Conservation (phyloP, 305 asterid species). For the Fraxinus sp. region DNA sequence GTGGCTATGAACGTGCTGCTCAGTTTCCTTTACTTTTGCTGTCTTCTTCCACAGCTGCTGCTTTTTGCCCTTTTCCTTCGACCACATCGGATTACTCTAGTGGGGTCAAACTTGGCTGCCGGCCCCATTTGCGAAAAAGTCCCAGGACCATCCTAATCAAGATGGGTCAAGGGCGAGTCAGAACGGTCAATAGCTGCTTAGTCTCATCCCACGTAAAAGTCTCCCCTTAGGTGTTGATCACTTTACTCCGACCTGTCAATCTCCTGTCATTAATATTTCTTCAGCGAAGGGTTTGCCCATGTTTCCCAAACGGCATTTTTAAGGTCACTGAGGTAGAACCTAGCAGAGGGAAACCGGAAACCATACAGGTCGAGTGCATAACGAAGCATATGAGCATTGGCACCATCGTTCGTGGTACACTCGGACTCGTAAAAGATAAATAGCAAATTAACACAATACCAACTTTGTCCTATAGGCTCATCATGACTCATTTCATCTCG, state of each 20-base stretch:
- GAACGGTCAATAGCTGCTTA: too few relatives aligned
- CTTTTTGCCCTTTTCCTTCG: neutral
- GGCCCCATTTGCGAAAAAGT: neutral
- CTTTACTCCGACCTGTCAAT: too few relatives aligned
- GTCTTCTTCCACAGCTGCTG: slow-evolving; percentile 18
- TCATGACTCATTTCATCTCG: neutral
- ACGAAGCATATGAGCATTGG: neutral
- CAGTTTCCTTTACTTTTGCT: slow-evolving; percentile 22
- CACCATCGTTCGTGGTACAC: neutral
- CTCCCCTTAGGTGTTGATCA: too few relatives aligned
- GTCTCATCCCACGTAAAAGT: too few relatives aligned
- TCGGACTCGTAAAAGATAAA: neutral
- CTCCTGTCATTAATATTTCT: too few relatives aligned
- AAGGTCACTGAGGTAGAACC: too few relatives aligned
- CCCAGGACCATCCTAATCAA: neutral
- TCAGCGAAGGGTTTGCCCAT: too few relatives aligned
- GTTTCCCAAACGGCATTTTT: too few relatives aligned
- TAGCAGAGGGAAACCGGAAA: too few relatives aligned
- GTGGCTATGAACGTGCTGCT: slow-evolving; percentile 36
- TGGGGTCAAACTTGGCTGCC: slow-evolving; percentile 9
- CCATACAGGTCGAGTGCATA: too few relatives aligned
- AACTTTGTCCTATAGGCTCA: neutral
- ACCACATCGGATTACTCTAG: slow-evolving; percentile 20
- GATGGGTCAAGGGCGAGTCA: too few relatives aligned
- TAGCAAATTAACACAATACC: neutral